Evolutionary conservation across 371 early-diverging fungal species (phyloP), one percentile per base, ranked within the genome.

Genomic region (Mucor lusitanicus): DNA sequence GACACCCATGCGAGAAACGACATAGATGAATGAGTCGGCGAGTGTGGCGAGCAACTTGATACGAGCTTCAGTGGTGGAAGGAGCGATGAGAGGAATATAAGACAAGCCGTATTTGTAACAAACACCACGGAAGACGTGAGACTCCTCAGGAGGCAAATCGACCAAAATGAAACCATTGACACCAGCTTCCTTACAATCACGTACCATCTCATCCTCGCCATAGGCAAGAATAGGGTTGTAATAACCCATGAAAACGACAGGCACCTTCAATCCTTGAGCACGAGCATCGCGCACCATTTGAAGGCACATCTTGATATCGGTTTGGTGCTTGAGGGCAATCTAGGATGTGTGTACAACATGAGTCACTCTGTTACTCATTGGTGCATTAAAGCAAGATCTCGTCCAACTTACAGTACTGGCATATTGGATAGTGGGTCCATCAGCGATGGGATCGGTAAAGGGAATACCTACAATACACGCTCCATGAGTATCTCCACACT

Each of bases 191-290:
- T 85, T 87, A 79, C 96, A 94, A 66, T 93, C 92, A 53, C 88
- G 75, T 73, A 96, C 91, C 59, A 97, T 81, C 59, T 80, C 77
- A 71, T 89, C 84, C 81, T 97, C 96, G 33, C 98, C 98, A 75
- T 96, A 97, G 63, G 90, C 93, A 63, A 94, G 85, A 61, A 98
- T 90, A 33, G 97, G 95, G 79, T 99, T 99, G 86, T 93, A 97
- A 88, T 99, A 99, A 35, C 97, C 98, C 98, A 99, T 98, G 69
- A 99, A 92, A 28, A 99, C 85, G 39, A 99, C 87, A 9, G 99
- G 99, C 9, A 90, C 87, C 61, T 84, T 88, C n/a, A 98, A 88
- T 13, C 98, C 98, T 53, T 84, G 82, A 28, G 82, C 70, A 44
- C 97, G 91, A 5, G 98, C 98, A 64, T 90, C 83, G 19, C 81